Conservation (phyloP, 2,329 filamentous ascomycete genomes). For the Botrytis pseudocinerea region DNA sequence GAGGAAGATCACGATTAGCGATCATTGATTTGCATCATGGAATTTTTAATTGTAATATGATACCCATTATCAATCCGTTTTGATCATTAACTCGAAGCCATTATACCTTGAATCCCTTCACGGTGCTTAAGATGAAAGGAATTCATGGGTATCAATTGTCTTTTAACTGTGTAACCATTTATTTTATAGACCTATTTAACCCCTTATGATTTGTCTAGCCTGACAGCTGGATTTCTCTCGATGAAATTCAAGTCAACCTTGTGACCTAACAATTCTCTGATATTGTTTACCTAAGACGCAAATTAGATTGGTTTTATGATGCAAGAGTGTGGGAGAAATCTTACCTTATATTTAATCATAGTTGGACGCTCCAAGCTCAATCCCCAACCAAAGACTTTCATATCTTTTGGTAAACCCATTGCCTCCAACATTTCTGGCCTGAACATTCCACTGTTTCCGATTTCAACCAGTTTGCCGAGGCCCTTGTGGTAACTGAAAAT, state of each 20-base stretch:
- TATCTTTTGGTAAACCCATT: conserved; percentile 89
- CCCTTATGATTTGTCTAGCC: conserved; percentile 52
- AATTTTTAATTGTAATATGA: conserved; percentile 30
- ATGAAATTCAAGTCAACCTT: conserved; percentile 95
- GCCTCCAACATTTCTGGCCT: conserved; percentile 93
- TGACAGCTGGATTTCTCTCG: conserved; percentile 84
- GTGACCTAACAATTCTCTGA: conserved; percentile 66
- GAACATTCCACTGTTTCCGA: conserved; percentile 99
- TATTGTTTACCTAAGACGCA: conserved; percentile 55
- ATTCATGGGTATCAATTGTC: conserved; percentile 12
- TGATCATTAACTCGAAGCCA: neutral
- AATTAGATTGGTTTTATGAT: conserved; percentile 30
- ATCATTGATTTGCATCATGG: neutral
- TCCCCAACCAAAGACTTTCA: conserved; percentile 94
- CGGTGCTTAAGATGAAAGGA: neutral
- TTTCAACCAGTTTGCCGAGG: conserved; percentile 89
- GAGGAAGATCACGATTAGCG: conserved; percentile 77
- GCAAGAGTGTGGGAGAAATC: neutral
- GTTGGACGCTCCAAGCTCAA: conserved; percentile 90
- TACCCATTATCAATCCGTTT: conserved; percentile 31
- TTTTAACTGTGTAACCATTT: conserved; percentile 3
- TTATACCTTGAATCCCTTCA: neutral
- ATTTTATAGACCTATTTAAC: conserved; percentile 18
- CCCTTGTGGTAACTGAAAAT: conserved; percentile 95
- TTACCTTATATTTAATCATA: conserved; percentile 58